phyloP scores from a whole-genome alignment of 2,329 filamentous ascomycete species.

The Ciborinia camelliae region DNA sequence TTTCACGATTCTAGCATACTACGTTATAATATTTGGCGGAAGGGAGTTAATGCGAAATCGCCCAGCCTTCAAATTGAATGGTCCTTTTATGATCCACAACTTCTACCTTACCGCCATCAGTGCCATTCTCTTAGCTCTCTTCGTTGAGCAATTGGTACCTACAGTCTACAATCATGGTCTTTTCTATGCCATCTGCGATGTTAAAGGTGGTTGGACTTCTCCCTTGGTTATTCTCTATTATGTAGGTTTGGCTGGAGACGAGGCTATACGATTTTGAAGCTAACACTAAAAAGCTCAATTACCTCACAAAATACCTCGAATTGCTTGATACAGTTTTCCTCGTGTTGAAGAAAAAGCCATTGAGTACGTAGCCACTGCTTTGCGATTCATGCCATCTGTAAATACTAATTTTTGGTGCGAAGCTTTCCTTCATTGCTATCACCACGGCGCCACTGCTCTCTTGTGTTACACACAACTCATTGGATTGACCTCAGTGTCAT shows the following conservation, averaged over 20 bases:
- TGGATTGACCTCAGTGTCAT: constrained; percentile 87
- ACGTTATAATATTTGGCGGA: constrained; percentile 88
- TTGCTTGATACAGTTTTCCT: constrained; percentile 94
- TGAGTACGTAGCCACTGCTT: constrained; percentile 55
- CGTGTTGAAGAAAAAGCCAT: constrained; percentile 98
- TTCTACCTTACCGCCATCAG: constrained; percentile 88
- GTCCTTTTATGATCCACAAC: constrained; percentile 94
- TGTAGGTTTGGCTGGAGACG: constrained; percentile 55
- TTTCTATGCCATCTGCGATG: constrained; percentile 83
- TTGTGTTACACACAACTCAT: constrained; percentile 98
- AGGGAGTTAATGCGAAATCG: constrained; percentile 88
- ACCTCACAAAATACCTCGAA: constrained; percentile 96
- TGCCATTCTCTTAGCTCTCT: constrained; percentile 74
- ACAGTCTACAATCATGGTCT: constrained; percentile 76
- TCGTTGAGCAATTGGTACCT: constrained; percentile 85
- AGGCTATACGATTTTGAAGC: constrained; percentile 27
- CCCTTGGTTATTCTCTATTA: constrained; percentile 94
- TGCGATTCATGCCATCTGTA: neutral
- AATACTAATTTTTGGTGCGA: constrained; percentile 37
- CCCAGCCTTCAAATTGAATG: constrained; percentile 80
- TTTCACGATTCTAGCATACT: constrained; percentile 82
- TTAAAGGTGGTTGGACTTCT: constrained; percentile 86
- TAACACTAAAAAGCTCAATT: constrained; percentile 72
- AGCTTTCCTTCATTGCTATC: constrained; percentile 98
- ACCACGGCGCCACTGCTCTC: constrained; percentile 93